These are phyloP conservation scores for Panaeolus papilionaceus DNA, from an alignment of 768 basidiomycete genomes.

Conservation along the genomic window DNA sequence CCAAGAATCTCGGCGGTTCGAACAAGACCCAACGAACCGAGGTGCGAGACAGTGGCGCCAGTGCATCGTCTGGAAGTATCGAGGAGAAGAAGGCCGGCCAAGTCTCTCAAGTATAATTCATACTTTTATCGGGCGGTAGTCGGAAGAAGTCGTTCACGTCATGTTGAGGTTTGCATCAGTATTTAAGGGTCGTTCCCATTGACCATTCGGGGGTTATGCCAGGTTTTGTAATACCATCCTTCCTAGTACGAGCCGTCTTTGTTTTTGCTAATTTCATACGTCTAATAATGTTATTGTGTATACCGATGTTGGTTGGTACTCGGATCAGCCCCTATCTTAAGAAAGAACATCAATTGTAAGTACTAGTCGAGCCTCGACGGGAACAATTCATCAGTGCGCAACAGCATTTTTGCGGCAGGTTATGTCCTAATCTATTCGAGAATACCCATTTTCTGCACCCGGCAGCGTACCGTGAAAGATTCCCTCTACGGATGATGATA, in stretches of 20 bases:
- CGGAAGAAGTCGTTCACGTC: not conserved
- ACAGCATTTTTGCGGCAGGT: too few relatives aligned
- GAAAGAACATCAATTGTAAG: too few relatives aligned
- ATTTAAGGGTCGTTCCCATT: not conserved
- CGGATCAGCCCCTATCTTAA: too few relatives aligned
- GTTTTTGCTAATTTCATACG: not conserved
- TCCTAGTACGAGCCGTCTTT: not conserved
- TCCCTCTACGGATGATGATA: too few relatives aligned
- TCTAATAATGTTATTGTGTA: too few relatives aligned
- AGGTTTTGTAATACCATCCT: not conserved
- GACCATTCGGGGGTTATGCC: not conserved
- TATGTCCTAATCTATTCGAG: too few relatives aligned
- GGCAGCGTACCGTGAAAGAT: too few relatives aligned
- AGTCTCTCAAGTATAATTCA: not conserved
- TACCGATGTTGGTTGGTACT: too few relatives aligned
- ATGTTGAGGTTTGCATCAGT: not conserved
- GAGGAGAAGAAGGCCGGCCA: not conserved
- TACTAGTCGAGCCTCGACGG: too few relatives aligned
- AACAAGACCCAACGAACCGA: not conserved
- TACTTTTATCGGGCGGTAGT: not conserved
- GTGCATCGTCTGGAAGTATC: not conserved
- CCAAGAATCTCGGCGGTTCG: slow-evolving; percentile 31
- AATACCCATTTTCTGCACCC: too few relatives aligned
- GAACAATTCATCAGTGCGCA: too few relatives aligned
- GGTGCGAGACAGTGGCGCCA: not conserved